Evolutionary conservation across 345 rosid genomes (phyloP).

Genomic region (Salix purpurea): DNA sequence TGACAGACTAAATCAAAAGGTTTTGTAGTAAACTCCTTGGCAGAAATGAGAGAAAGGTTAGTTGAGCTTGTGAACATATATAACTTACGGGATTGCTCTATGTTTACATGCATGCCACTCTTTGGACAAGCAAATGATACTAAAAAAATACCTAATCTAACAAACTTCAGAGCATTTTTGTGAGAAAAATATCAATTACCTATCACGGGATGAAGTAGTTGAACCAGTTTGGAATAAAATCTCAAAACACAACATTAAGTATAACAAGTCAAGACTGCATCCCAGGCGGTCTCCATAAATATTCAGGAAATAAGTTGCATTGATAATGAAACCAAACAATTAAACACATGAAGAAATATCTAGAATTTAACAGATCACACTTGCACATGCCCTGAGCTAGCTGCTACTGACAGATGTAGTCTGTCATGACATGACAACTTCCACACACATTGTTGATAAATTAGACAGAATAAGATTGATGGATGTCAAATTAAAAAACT

Average conservation of each 20-base stretch:
- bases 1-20: not conserved
- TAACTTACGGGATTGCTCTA: too few relatives aligned
- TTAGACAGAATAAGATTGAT: not conserved
- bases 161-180: not conserved
- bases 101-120: not conserved
- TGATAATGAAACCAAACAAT: too few relatives aligned
- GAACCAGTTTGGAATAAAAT: not conserved
- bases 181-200: not conserved
- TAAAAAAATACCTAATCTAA: not conserved
- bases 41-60: not conserved
- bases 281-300: too few relatives aligned
- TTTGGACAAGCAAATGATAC: not conserved
- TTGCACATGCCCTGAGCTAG: not conserved
- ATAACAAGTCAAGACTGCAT: not conserved
- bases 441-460: not conserved
- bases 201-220: not conserved
- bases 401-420: too few relatives aligned
- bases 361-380: not conserved
- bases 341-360: not conserved
- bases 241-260: not conserved
- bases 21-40: not conserved
- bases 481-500: slow-evolving; percentile 14
- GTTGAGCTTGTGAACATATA: too few relatives aligned
- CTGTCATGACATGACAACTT: not conserved
- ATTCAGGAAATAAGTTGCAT: too few relatives aligned